Conservation (phyloP, 208 protist species). For the Wallacemonas collosoma region DNA sequence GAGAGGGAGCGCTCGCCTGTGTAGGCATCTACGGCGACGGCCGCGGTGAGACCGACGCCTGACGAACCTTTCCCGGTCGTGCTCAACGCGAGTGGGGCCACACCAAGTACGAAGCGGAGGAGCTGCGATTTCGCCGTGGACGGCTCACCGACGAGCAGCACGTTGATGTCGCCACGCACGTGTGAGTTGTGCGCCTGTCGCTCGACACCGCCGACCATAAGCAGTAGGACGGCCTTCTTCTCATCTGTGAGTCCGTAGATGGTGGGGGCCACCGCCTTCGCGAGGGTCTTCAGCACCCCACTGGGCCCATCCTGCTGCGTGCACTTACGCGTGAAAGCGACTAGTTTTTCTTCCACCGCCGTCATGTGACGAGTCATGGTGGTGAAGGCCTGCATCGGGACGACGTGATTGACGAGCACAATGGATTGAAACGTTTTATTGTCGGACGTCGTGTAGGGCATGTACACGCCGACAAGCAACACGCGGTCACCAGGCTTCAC, state of each 20-base stretch:
- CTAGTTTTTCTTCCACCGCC: constrained; percentile 67
- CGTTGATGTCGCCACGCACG: constrained; percentile 99
- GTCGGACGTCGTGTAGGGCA: constrained; percentile 87
- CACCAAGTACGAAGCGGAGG: constrained; percentile 96
- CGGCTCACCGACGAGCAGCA: constrained; percentile 99
- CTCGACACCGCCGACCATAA: constrained; percentile 98
- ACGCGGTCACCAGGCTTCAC: constrained; percentile 98
- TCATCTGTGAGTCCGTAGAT: constrained; percentile 98
- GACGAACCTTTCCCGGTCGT: constrained; percentile 98
- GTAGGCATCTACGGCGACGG: constrained; percentile 97
- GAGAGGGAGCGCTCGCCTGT: constrained; percentile 97
- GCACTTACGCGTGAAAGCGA: constrained; percentile 73
- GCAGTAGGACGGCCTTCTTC: constrained; percentile 96
- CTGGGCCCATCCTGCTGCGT: constrained; percentile 58
- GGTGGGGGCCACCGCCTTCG: constrained; percentile 96
- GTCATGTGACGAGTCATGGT: constrained; percentile 46
- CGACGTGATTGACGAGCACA: constrained; percentile 94
- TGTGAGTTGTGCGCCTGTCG: constrained; percentile 93
- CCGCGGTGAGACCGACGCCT: constrained; percentile 99
- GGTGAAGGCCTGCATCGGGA: constrained; percentile 57
- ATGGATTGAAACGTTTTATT: constrained; percentile 93
- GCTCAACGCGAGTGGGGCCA: constrained; percentile 97
- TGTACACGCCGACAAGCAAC: constrained; percentile 94
- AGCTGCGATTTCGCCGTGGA: constrained; percentile 99
- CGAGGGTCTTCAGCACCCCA: constrained; percentile 78